Conservation (phyloP, 2,329 filamentous ascomycete species). For the Colletotrichum australisinense region DNA sequence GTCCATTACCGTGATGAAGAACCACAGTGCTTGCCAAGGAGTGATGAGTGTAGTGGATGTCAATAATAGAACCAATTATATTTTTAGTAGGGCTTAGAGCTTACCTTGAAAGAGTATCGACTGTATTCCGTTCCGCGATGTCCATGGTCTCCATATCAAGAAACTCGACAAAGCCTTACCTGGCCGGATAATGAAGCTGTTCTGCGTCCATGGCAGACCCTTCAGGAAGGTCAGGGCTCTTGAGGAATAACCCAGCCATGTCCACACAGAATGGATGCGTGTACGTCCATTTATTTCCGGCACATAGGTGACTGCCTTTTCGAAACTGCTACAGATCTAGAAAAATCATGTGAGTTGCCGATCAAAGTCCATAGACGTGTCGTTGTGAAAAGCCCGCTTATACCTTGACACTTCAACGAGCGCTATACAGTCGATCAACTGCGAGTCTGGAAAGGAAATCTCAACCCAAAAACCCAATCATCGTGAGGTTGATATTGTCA, state of each 20-base stretch:
- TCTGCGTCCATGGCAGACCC: conserved; percentile 51
- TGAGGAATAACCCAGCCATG: conserved; percentile 52
- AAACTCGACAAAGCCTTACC: conserved; percentile 43
- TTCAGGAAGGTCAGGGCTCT: conserved; percentile 40
- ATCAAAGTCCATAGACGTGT: neutral
- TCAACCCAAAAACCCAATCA: conserved; percentile 49
- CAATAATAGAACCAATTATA: no score
- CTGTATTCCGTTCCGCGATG: conserved; percentile 45
- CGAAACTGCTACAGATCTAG: conserved; percentile 1
- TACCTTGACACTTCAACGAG: conserved; percentile 45
- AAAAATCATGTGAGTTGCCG: neutral
- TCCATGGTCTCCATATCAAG: conserved; percentile 39
- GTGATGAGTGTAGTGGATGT: conserved; percentile 35
- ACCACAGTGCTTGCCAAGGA: conserved; percentile 41
- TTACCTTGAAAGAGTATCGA: conserved; percentile 43
- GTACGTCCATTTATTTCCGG: conserved; percentile 47
- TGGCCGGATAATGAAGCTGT: conserved; percentile 45
- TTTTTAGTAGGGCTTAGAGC: rapidly evolving
- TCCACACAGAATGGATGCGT: conserved; percentile 54
- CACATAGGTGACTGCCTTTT: conserved; percentile 36
- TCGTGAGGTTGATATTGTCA: conserved; percentile 47
- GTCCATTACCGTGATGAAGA: conserved; percentile 38
- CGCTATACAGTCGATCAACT: conserved; percentile 47
- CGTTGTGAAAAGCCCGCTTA: neutral
- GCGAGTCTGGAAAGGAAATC: conserved; percentile 50